phyloP scores from a whole-genome alignment of 495 filamentous ascomycete genomes.

The Xylaria grammica region DNA sequence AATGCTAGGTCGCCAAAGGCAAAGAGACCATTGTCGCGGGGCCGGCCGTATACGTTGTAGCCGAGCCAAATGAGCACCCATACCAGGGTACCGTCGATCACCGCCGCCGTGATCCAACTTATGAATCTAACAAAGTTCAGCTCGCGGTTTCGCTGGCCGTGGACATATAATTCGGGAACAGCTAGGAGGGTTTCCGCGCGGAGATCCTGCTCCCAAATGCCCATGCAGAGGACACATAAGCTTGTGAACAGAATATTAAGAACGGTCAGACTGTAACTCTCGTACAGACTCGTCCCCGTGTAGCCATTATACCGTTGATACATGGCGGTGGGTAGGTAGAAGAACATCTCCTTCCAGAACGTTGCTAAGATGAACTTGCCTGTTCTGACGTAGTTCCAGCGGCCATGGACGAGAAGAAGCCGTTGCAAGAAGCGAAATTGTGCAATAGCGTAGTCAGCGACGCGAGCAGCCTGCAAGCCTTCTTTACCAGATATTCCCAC shows the following conservation, averaged over 20 bases:
- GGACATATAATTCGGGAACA: conserved; percentile 85
- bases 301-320: conserved; percentile 87
- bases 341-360: conserved; percentile 81
- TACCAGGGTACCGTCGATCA: conserved; percentile 73
- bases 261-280: conserved; percentile 81
- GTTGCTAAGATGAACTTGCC: conserved; percentile 89
- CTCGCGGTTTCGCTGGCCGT: conserved; percentile 74
- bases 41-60: conserved; percentile 55
- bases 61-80: conserved; percentile 76
- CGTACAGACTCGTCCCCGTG: conserved; percentile 86
- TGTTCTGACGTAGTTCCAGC: conserved; percentile 92
- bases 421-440: conserved; percentile 89
- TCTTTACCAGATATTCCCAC: conserved; percentile 92
- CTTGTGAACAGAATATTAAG: conserved; percentile 95
- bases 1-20: conserved; percentile 78
- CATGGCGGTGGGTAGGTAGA: conserved; percentile 87
- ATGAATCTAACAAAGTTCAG: conserved; percentile 80
- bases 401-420: conserved; percentile 86
- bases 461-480: conserved; percentile 85
- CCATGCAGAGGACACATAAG: conserved; percentile 82
- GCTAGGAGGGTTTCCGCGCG: conserved; percentile 80
- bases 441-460: conserved; percentile 88
- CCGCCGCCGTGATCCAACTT: conserved; percentile 79
- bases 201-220: conserved; percentile 87
- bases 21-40: conserved; percentile 64